These are phyloP conservation scores for Lipomyces kockii DNA, from an alignment of 805 yeast genomes.

Conservation along the genomic window DNA sequence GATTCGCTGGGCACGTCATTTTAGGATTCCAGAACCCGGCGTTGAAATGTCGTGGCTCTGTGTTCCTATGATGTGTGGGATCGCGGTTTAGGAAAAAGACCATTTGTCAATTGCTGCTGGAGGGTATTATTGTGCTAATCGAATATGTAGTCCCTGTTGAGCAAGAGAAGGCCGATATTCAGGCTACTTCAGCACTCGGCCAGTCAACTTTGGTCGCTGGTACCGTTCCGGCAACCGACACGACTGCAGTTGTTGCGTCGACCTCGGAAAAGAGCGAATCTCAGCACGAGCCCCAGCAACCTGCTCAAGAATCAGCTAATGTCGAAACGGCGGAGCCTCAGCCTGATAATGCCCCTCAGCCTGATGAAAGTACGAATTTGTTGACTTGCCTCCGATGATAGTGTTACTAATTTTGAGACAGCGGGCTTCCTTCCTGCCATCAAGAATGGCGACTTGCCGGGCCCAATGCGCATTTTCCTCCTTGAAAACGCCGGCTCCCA, in stretches of 20 bases:
- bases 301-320: conserved; percentile 14
- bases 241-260: conserved; percentile 9
- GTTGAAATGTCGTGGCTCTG: neutral
- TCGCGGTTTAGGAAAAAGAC: neutral
- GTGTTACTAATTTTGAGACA: neutral
- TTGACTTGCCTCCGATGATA: neutral
- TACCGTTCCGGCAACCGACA: conserved; percentile 2
- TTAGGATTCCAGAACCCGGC: neutral
- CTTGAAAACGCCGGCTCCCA: conserved; percentile 35
- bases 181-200: neutral
- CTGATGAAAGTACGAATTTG: neutral
- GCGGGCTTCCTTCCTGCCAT: conserved; percentile 17
- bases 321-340: conserved; percentile 3
- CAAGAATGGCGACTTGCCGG: conserved; percentile 25
- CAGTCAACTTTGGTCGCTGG: neutral
- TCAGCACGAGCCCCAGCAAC: neutral
- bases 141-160: neutral
- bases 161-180: neutral
- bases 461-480: conserved; percentile 30
- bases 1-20: neutral
- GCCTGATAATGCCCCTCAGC: neutral
- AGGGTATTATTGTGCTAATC: neutral
- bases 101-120: neutral
- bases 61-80: no score
- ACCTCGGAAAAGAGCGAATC: neutral